Evolutionary conservation across 768 basidiomycete genomes (phyloP).

Genomic region (Russula olivacea): DNA sequence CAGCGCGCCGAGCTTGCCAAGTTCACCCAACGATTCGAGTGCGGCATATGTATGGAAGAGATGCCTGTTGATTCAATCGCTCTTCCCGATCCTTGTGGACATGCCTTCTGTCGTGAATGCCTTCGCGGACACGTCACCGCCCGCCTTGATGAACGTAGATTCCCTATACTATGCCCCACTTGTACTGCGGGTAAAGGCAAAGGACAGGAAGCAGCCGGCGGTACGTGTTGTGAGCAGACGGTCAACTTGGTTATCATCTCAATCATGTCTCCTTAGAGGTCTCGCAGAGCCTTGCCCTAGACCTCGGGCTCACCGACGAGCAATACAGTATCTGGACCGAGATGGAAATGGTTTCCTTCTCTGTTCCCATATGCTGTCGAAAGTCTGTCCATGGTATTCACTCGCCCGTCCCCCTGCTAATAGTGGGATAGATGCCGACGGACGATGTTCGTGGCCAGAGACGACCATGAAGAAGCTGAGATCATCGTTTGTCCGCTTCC

Average conservation of each 20-base stretch:
- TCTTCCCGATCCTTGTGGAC: constrained; percentile 41
- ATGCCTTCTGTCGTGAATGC: constrained; percentile 52
- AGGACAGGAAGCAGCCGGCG: no score
- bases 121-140: constrained; percentile 30
- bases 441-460: constrained; percentile 29
- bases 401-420: not conserved
- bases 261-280: constrained; percentile 28
- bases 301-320: constrained; percentile 29
- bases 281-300: constrained; percentile 40
- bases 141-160: no score
- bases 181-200: no score
- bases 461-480: constrained; percentile 27
- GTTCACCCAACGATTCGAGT: constrained; percentile 30
- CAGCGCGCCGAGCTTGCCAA: constrained; percentile 33
- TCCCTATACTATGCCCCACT: no score
- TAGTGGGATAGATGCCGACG: not conserved
- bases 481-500: constrained; percentile 31
- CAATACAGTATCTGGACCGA: constrained; percentile 38
- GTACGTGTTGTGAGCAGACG: constrained; percentile 19
- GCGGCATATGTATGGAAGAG: constrained; percentile 37
- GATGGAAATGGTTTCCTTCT: constrained; percentile 42
- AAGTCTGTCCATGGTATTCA: not conserved
- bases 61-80: constrained; percentile 40
- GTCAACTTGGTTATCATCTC: not conserved
- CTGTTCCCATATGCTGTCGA: constrained; percentile 44